A percentile compares a stretch with the other conserved stretches of the same genome.
Conservation (phyloP, 495 filamentous ascomycete species). For the Penicillium argentinense region DNA sequence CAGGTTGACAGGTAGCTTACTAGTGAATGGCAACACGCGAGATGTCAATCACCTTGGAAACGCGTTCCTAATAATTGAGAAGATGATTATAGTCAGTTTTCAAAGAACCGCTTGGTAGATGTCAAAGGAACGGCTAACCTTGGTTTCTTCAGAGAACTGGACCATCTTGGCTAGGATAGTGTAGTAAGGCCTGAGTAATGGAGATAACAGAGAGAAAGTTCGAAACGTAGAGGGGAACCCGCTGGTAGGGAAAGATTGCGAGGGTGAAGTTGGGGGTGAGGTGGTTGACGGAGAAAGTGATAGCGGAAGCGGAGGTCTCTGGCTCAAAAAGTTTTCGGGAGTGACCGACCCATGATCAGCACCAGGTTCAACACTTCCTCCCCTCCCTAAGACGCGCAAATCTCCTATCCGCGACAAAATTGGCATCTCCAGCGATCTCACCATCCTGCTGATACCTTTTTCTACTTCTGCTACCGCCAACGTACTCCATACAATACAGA, state of each 20-base stretch:
- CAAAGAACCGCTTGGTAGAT: background rate
- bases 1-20: constrained; percentile 46
- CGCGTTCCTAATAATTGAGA: constrained; percentile 74
- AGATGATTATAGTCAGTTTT: constrained; percentile 4
- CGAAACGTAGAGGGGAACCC: background rate
- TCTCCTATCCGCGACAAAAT: background rate
- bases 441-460: background rate
- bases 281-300: constrained; percentile 6
- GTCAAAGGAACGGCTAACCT: constrained; percentile 54
- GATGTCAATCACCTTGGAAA: constrained; percentile 90
- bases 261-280: constrained; percentile 2
- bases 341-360: too few relatives aligned
- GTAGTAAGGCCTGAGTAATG: background rate
- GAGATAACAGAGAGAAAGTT: background rate
- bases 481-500: too few relatives aligned
- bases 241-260: background rate
- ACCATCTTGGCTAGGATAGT: constrained; percentile 59
- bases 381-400: background rate
- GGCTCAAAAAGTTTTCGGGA: constrained; percentile 40
- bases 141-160: constrained; percentile 94
- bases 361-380: too few relatives aligned
- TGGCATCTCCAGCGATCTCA: too few relatives aligned
- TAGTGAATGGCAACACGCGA: constrained; percentile 97
- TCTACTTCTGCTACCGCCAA: background rate
- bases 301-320: too few relatives aligned